Base-by-base conservation (phyloP, 495 filamentous ascomycete genomes). In the Xylaria telfairii region DNA sequence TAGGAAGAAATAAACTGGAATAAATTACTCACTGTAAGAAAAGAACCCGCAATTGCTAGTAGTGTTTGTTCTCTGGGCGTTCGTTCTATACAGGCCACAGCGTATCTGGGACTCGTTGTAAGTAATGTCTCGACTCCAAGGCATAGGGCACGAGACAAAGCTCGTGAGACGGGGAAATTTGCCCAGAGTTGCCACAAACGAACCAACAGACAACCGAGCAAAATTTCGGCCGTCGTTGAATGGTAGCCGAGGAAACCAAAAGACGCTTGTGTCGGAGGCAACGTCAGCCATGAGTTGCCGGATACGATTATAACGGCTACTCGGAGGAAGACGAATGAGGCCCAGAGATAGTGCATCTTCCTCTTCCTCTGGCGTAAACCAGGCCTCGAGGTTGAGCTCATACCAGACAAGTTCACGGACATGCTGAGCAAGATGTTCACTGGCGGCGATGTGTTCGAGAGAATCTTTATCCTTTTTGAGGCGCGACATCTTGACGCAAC, bases 51-150 rank as follows among this genome's bases (percentile, higher is more conserved):
- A n/a, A 37, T 37, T 21, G 26, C 1, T 37, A 6, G 30, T n/a
- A 28, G 8, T 4, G 30, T 1, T 8, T 10, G 9, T 1, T 1
- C 0, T 3, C 30, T 1, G 0, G 30, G 17, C 9, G 0, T 37
- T 17, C 9, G 0, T 8, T n/a, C 30, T 32, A 13, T 59, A 59
- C 8, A 37, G 21, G 19, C 17, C 19, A 19, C 19, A n/a, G 17
- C 10, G 7, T 24, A 61, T 61, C 10, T 10, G 34, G 37, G 41
- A 42, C 10, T 61, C 59, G 10, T 24, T 61, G 34, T 41, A 61
- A 12, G 37, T 41, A 61, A 61, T 15, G 30, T 26, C 34, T 41
- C n/a, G 12, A 61, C 2, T n/a, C 30, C 17, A 32, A 59, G 32
- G 59, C 37, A 41, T 61, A 21, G 34, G 34, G 28, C 32, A 42